Evolutionary conservation across 306 rosid genomes (phyloP).

Genomic region (Luffa aegyptiaca): DNA sequence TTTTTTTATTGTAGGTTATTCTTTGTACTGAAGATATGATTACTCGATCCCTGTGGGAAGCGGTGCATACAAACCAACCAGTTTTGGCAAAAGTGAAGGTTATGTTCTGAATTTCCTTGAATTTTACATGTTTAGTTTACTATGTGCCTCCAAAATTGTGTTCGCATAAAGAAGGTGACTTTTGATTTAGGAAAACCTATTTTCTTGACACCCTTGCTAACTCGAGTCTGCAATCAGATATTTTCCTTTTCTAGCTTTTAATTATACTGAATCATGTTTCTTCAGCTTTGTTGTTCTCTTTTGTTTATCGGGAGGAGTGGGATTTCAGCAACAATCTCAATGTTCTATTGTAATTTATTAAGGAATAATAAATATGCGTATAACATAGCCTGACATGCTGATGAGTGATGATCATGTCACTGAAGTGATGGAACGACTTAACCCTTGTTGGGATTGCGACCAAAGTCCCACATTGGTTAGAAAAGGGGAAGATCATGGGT

Average conservation of each 20-base stretch:
- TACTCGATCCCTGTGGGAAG: slow-evolving; percentile 65
- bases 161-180: background rate
- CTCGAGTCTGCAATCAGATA: background rate
- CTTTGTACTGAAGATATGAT: slow-evolving; percentile 81
- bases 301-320: background rate
- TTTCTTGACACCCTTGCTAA: background rate
- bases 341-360: background rate
- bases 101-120: slow-evolving; percentile 10
- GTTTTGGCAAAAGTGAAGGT: slow-evolving; percentile 58
- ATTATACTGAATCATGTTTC: background rate
- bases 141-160: background rate
- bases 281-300: background rate
- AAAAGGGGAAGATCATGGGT: too few relatives aligned
- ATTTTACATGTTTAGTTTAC: background rate
- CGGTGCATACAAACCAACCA: slow-evolving; percentile 55
- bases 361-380: background rate
- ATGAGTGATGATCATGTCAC: background rate
- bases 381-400: background rate
- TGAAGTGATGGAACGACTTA: background rate
- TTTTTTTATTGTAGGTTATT: slow-evolving; percentile 35
- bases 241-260: background rate
- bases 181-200: background rate
- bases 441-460: too few relatives aligned
- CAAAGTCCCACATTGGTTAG: too few relatives aligned
- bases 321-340: background rate